Evolutionary conservation across 2,329 filamentous ascomycete genomes (phyloP), one percentile per base, ranked within the genome.

Genomic region (Diaporthe destruens): DNA sequence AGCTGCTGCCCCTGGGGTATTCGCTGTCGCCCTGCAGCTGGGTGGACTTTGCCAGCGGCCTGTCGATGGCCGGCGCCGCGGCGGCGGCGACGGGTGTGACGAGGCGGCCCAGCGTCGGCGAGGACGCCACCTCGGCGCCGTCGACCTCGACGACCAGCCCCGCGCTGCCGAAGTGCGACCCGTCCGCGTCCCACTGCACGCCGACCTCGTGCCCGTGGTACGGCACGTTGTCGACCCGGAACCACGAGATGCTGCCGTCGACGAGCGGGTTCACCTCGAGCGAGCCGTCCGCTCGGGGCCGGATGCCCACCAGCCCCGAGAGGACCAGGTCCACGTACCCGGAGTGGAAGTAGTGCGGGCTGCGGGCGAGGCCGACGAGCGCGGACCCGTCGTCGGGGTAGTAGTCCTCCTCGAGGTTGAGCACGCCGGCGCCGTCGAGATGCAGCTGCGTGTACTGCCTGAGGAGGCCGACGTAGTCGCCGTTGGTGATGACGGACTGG

Each of bases 271-370:
- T 83, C 23, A 85, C 79, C 69, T 84, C 82, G 1, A 85, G 78
- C 0, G 79, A 76, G 71, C 84, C 78, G 42, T 83, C 80, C 11
- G 79, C 77, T 0, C 79, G 79, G 3, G 84, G 80, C 0, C 83
- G 81, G 44, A 85, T 81, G 0, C 84, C 84, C 0, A 85, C 80
- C 3, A 85, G 77, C 0, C 84, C 84, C 0, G 81, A 80, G 18
- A 85, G 78, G 44, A 85, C 76, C 2, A 82, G 78, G 71, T 85
- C 84, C 34, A 82, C 79, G 74, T 81, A 85, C 1, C 83, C 83
- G 1, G 83, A 85, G 77, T 85, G 84, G 77, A 85, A 85, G 76
- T 85, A 85, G 69, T 85, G 84, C 18, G 80, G 82, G 2, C 81
- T 83, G 8, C 84, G 81, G 39, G 81, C 79, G 6, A 85, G 79